phyloP scores from a whole-genome alignment of 1,139 yeast species.

The Candida pseudoviswanathii region DNA sequence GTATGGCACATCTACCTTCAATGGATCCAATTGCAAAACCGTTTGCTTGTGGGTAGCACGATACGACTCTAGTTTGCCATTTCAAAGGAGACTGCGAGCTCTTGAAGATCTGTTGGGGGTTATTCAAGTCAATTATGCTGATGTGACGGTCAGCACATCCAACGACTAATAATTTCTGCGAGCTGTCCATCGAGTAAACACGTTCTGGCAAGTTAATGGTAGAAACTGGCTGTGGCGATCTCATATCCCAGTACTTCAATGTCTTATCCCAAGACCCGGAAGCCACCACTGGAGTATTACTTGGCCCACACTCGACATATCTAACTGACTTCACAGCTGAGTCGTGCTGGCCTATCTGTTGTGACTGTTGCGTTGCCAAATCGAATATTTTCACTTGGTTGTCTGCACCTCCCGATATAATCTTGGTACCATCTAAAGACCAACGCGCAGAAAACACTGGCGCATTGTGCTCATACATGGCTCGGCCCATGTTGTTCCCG shows the following conservation, averaged over 20 bases:
- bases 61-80: conserved; percentile 82
- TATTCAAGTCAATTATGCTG: conserved; percentile 72
- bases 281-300: conserved; percentile 80
- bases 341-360: conserved; percentile 86
- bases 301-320: conserved; percentile 80
- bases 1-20: conserved; percentile 97
- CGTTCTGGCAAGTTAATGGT: conserved; percentile 86
- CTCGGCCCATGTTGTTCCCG: conserved; percentile 80
- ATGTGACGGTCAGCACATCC: conserved; percentile 92
- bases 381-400: conserved; percentile 86
- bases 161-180: conserved; percentile 80
- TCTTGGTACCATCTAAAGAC: conserved; percentile 84
- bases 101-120: conserved; percentile 84
- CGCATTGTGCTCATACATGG: conserved; percentile 85
- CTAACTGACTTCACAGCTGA: conserved; percentile 77
- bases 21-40: conserved; percentile 93
- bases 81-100: conserved; percentile 79
- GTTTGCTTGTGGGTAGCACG: conserved; percentile 86
- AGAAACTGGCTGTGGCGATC: conserved; percentile 82
- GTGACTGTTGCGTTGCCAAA: conserved; percentile 76
- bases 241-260: conserved; percentile 88
- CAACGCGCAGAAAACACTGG: conserved; percentile 86
- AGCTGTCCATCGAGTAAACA: conserved; percentile 86
- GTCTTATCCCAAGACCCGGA: conserved; percentile 98
- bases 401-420: conserved; percentile 92